phyloP scores from a whole-genome alignment of 495 filamentous ascomycete species.

The Parathielavia appendiculata region DNA sequence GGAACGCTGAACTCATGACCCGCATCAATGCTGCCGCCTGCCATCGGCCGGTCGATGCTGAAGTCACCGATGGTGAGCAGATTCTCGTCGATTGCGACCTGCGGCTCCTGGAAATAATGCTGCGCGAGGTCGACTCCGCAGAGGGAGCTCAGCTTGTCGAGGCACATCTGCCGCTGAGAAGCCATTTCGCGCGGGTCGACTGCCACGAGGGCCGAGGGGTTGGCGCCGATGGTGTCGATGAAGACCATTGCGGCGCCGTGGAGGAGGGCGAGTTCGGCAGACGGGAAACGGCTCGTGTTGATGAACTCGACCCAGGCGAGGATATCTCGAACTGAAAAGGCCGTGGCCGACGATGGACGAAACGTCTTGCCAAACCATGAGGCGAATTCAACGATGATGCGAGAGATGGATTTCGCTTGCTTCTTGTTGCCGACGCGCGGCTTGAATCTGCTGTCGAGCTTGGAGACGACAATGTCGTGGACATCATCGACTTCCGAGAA shows the following conservation, averaged over 20 bases:
- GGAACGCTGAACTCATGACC: constrained; percentile 78
- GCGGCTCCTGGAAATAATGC: constrained; percentile 56
- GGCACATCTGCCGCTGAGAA: constrained; percentile 61
- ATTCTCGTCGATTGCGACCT: constrained; percentile 41
- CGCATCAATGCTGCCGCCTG: constrained; percentile 45
- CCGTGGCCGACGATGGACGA: constrained; percentile 62
- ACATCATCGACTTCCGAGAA: constrained; percentile 78
- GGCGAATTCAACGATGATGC: constrained; percentile 74
- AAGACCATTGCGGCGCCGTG: constrained; percentile 95
- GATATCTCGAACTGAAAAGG: constrained; percentile 83
- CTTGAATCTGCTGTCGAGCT: constrained; percentile 49
- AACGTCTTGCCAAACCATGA: constrained; percentile 85
- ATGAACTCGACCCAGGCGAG: constrained; percentile 92
- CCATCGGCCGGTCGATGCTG: constrained; percentile 48
- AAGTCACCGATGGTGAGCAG: constrained; percentile 68
- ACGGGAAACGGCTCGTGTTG: constrained; percentile 52
- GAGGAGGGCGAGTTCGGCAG: constrained; percentile 47
- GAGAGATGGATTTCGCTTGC: constrained; percentile 43
- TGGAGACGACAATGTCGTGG: constrained; percentile 74
- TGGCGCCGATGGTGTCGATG: constrained; percentile 89
- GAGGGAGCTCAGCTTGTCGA: constrained; percentile 65
- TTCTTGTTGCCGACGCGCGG: constrained; percentile 5
- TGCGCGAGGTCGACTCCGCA: constrained; percentile 55
- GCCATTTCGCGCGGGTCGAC: constrained; percentile 54
- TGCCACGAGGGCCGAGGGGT: constrained; percentile 77